These are phyloP conservation scores for Cordyceps cicadae DNA, from an alignment of 2,329 filamentous ascomycete species.

Conservation along the genomic window DNA sequence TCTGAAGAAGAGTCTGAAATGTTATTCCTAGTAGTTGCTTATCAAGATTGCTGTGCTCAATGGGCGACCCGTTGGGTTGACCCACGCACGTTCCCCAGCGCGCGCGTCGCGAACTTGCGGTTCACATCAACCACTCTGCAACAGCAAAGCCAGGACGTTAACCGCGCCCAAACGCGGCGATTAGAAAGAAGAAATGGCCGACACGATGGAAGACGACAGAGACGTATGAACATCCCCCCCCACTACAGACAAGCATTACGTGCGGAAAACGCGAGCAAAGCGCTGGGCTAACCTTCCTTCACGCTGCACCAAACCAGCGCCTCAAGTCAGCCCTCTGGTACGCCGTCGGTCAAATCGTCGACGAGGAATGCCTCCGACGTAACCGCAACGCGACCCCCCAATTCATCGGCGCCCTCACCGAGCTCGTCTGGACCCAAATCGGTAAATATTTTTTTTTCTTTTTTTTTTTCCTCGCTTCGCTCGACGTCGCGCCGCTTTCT, in stretches of 20 bases:
- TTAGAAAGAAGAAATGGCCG: constrained; percentile 23
- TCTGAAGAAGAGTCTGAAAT: not conserved
- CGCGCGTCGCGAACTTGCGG: constrained; percentile 2
- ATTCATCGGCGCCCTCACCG: constrained; percentile 78
- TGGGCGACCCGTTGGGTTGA: not conserved
- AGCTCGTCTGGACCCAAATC: constrained; percentile 81
- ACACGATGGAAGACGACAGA: constrained; percentile 26
- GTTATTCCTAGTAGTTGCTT: not conserved
- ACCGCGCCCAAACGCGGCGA: not conserved
- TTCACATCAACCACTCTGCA: not conserved
- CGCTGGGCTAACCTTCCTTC: not conserved
- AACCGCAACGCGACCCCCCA: constrained; percentile 82
- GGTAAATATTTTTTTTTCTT: constrained; percentile 37
- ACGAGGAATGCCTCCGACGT: constrained; percentile 58
- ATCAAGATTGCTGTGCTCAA: not conserved
- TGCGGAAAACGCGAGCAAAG: too few species aligned
- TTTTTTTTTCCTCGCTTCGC: not conserved
- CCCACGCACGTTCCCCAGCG: not conserved
- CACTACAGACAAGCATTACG: not conserved
- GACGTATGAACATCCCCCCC: constrained; percentile 21
- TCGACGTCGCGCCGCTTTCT: too few species aligned
- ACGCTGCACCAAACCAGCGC: constrained; percentile 44
- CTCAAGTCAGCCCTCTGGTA: constrained; percentile 83
- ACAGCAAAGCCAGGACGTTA: not conserved
- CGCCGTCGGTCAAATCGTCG: constrained; percentile 76